Evolutionary conservation across 2,329 filamentous ascomycete species (phyloP), one percentile per base, ranked within the genome.

Genomic region (Penicillium oxalicum): DNA sequence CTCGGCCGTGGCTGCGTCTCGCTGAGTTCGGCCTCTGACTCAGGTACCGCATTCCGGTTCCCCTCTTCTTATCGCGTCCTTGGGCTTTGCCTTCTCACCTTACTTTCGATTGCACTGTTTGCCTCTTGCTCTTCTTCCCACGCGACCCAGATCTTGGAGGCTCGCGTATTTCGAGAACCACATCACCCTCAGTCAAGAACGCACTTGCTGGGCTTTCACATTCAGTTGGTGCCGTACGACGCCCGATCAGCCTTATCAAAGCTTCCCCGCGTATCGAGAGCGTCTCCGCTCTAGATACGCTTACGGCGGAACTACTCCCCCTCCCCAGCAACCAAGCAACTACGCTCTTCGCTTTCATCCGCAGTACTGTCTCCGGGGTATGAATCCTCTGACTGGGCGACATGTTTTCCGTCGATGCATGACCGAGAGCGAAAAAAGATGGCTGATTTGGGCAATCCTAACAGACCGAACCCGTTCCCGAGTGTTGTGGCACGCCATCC

Each of bases 211-310:
- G 43, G 49, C 29, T 45, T 25, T 27, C 11, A 27, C 9, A 25
- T 50, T 51, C 48, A 62, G 60, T 53, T 54, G 40, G 57, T 57
- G 54, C 56, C 57, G 40, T 58, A 47, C 54, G 54, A 43, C 40
- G 49, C 47, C 11, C 54, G 55, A 59, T 58, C 58, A 49, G 49
- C 48, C 54, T 55, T 57, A 56, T 59, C 52, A 52, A 55, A 60
- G 53, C 60, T 57, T 60, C 58, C 58, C 53, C 54, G 61, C 59
- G 58, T 60, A 57, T 63, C 58, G 49, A 55, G 52, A 51, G 57
- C 52, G 47, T 50, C 41, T 56, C 56, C 59, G 54, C 56, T 62
- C 56, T 50, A 55, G 60, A 58, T 63, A 60, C 56, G 54, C 48
- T 45, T 12, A 9, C 26, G 45, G 18, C 37, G 29, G 29, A 32